Base-by-base conservation (phyloP, 2,329 filamentous ascomycete species). In the Colletotrichum acutatum region DNA sequence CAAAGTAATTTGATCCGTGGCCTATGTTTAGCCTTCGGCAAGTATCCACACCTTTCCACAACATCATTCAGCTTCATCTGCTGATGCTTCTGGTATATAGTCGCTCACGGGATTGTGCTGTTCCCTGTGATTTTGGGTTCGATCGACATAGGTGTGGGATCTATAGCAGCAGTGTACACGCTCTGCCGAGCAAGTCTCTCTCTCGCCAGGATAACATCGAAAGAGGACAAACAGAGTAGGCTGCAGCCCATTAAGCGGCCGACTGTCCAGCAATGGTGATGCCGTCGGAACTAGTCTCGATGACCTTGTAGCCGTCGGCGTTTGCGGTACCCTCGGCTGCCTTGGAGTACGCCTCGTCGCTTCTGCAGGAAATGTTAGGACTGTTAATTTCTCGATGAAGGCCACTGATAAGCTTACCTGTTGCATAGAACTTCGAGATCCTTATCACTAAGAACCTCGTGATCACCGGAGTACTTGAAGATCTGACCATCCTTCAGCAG, bases 351-450 rank as follows among this genome's bases (percentile, higher is more conserved):
- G 90, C 90, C 37, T 86, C 87, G 49, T 92, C 90, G 68, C 86
- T 90, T 61, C 87, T 84, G 75, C 54, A 16, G 8, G 12, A 71
- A 8, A 46, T 26, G 24, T 42, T 16, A 30, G 28, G 4, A 16
- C 1, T 12, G 2, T 11, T 14, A 12, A 9, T 14, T 5, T 49
- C 56, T 16, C 12, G 28, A 24, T 11, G 1, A 7, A 34, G 11
- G 11, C 32, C 32, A 5, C 5, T 26, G 26, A 24, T 37, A 56
- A 42, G 66, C 78, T 37, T 81, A 84, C 83, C 95, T 86, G 82
- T 98, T 95, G 57, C 94, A 94, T 65, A 99, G 81, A 3, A 94
- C 90, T 2, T 92, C 88, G 30, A 99, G 78, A 78, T 98, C 97
- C 30, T 89, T 86, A 60, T 97, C 90, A 54, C 90, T 94, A 46